Percentiles rank a stretch among this genome's conserved stretches.
These are phyloP conservation scores for Plectosphaerella sp. DNA, from an alignment of 2,329 filamentous ascomycete species.

Conservation along the genomic window DNA sequence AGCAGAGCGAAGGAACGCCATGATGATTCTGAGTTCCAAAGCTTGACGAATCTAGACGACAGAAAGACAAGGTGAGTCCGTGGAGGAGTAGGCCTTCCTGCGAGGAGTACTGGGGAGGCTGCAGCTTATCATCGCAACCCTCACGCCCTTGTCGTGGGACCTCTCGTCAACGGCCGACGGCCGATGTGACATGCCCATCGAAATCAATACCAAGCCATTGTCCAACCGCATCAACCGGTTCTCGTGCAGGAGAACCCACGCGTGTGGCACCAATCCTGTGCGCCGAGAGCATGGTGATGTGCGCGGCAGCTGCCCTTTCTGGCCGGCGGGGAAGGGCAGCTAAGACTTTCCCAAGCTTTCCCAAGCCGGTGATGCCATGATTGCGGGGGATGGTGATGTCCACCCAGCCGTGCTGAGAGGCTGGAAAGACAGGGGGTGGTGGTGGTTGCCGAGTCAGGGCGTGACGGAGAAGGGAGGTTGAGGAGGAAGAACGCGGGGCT, in stretches of 20 bases:
- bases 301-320: background rate
- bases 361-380: background rate
- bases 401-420: background rate
- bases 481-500: too few relatives aligned
- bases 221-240: background rate
- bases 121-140: background rate
- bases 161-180: background rate
- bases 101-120: background rate
- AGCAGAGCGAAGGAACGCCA: slow-evolving; percentile 8
- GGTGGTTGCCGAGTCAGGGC: too few relatives aligned
- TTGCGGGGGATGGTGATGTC: background rate
- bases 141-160: background rate
- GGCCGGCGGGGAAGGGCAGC: background rate
- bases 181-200: background rate
- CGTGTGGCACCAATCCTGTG: background rate
- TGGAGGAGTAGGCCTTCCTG: background rate
- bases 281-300: background rate
- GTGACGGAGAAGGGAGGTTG: too few relatives aligned
- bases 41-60: background rate
- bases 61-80: background rate
- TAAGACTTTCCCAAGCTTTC: background rate
- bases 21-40: slow-evolving; percentile 1
- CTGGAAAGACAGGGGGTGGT: too few relatives aligned
- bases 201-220: background rate
- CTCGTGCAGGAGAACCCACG: background rate